Percentiles rank a stretch among this genome's conserved stretches.
Conservation (phyloP, 1,284 basidiomycete species). For the Cystobasidium slooffiae region DNA sequence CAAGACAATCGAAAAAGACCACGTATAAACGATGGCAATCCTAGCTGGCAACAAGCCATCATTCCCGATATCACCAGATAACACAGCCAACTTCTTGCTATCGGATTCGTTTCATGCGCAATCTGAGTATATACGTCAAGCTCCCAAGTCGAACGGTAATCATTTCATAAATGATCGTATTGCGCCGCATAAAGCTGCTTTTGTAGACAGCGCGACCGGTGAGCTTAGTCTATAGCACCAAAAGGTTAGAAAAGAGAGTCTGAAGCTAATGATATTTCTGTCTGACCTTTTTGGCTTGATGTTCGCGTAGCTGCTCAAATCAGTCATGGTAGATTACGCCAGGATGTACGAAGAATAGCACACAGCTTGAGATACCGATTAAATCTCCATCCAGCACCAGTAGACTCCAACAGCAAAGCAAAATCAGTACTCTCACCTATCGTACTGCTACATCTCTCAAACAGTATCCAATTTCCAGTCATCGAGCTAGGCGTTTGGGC, state of each 20-base stretch:
- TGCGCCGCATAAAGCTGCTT: conserved; percentile 30
- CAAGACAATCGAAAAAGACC: too few relatives aligned
- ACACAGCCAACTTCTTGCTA: conserved; percentile 24
- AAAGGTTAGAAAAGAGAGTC: not conserved
- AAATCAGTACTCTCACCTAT: conserved; percentile 35
- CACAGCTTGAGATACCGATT: conserved; percentile 17
- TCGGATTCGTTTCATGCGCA: conserved; percentile 20
- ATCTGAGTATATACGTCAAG: conserved; percentile 8
- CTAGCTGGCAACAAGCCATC: conserved; percentile 31
- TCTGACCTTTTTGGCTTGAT: not conserved
- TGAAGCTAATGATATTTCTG: not conserved
- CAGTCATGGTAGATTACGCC: conserved; percentile 1
- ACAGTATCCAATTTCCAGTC: conserved; percentile 55
- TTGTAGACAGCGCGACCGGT: conserved; percentile 26
- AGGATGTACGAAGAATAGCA: conserved; percentile 25
- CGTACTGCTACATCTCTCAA: conserved; percentile 57
- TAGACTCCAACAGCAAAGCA: not conserved
- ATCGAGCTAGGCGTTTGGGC: conserved; percentile 55
- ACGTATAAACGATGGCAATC: conserved; percentile 5
- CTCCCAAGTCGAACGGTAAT: conserved; percentile 6
- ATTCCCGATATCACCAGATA: conserved; percentile 15
- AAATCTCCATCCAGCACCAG: conserved; percentile 12
- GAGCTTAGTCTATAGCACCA: not conserved
- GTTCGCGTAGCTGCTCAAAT: conserved; percentile 14
- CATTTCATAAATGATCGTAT: conserved; percentile 15